Evolutionary conservation across 2,329 filamentous ascomycete genomes (phyloP).

Genomic region (Stagonosporopsis tanaceti): DNA sequence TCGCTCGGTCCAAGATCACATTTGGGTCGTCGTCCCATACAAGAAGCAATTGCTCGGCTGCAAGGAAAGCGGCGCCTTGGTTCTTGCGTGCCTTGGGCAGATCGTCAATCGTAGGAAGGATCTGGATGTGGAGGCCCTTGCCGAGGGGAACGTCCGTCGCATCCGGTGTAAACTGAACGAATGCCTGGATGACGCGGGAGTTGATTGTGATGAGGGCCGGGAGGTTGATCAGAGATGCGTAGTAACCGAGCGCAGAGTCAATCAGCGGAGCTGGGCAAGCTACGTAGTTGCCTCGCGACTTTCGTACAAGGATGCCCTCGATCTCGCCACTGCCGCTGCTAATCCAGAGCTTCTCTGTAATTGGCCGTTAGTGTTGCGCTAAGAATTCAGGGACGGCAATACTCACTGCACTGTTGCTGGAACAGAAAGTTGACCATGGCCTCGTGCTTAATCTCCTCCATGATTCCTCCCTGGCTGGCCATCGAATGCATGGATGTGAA

Average conservation of each 20-base stretch:
- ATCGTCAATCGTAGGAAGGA: slow-evolving; percentile 75
- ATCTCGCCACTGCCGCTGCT: slow-evolving; percentile 63
- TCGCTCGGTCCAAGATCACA: slow-evolving; percentile 72
- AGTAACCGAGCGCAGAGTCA: slow-evolving; percentile 68
- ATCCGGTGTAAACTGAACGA: slow-evolving; percentile 75
- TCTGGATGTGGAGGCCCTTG: slow-evolving; percentile 79
- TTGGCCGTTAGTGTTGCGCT: slow-evolving; percentile 13
- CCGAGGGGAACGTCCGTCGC: slow-evolving; percentile 77
- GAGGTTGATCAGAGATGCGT: slow-evolving; percentile 74
- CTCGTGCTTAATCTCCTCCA: slow-evolving; percentile 78
- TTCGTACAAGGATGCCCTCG: slow-evolving; percentile 68
- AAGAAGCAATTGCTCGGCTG: slow-evolving; percentile 72
- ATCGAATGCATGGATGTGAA: slow-evolving; percentile 23
- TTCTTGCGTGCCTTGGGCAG: slow-evolving; percentile 75
- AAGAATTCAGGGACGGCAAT: slow-evolving; percentile 5
- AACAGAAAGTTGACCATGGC: slow-evolving; percentile 86
- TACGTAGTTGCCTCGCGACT: slow-evolving; percentile 74
- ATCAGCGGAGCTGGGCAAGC: slow-evolving; percentile 73
- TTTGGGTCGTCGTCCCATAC: slow-evolving; percentile 82
- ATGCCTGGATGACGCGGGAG: slow-evolving; percentile 80
- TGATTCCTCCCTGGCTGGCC: slow-evolving; percentile 19
- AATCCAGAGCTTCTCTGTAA: slow-evolving; percentile 69
- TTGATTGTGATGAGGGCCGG: slow-evolving; percentile 82
- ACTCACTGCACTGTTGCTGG: slow-evolving; percentile 72
- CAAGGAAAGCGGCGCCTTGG: slow-evolving; percentile 80